A percentile compares a stretch with the other conserved stretches of the same genome.
phyloP scores from a whole-genome alignment of 805 yeast species.

The Torulaspora indica region DNA sequence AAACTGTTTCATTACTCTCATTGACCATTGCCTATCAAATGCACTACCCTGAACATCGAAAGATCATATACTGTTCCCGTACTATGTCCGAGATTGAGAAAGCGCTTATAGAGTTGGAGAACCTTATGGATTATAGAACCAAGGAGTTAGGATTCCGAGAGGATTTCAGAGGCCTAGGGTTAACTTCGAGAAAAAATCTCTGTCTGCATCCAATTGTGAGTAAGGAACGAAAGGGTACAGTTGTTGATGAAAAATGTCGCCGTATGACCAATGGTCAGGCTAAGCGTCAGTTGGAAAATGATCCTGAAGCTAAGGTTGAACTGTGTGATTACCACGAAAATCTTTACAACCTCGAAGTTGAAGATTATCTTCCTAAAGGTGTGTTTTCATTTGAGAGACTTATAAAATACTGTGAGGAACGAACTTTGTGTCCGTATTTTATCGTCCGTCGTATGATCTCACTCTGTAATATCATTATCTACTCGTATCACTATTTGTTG shows the following conservation, averaged over 20 bases:
- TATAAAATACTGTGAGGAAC: conserved; percentile 67
- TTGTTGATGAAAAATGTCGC: conserved; percentile 95
- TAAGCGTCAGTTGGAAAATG: conserved; percentile 57
- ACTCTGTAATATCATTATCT: conserved; percentile 86
- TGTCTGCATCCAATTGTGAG: conserved; percentile 87
- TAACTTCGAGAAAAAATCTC: conserved; percentile 89
- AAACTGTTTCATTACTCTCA: conserved; percentile 86
- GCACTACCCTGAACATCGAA: conserved; percentile 85
- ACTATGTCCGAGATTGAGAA: conserved; percentile 99
- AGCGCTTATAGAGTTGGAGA: conserved; percentile 85
- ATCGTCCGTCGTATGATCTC: conserved; percentile 98
- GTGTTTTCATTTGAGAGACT: conserved; percentile 90
- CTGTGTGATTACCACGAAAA: conserved; percentile 91
- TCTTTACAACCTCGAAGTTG: conserved; percentile 79
- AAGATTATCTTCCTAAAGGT: conserved; percentile 83
- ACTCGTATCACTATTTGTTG: conserved; percentile 90
- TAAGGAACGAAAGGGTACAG: conserved; percentile 81
- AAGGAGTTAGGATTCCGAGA: conserved; percentile 80
- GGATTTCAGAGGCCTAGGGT: conserved; percentile 89
- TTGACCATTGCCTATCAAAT: conserved; percentile 92
- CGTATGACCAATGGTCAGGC: conserved; percentile 89
- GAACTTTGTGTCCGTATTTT: conserved; percentile 90
- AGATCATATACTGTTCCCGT: conserved; percentile 96
- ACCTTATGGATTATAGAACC: conserved; percentile 80
- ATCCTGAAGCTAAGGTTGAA: conserved; percentile 51